A percentile compares a stretch with the other conserved stretches of the same genome.
These are phyloP conservation scores for Exophiala xenobiotica DNA, from an alignment of 2,329 filamentous ascomycete genomes.

Conservation along the genomic window DNA sequence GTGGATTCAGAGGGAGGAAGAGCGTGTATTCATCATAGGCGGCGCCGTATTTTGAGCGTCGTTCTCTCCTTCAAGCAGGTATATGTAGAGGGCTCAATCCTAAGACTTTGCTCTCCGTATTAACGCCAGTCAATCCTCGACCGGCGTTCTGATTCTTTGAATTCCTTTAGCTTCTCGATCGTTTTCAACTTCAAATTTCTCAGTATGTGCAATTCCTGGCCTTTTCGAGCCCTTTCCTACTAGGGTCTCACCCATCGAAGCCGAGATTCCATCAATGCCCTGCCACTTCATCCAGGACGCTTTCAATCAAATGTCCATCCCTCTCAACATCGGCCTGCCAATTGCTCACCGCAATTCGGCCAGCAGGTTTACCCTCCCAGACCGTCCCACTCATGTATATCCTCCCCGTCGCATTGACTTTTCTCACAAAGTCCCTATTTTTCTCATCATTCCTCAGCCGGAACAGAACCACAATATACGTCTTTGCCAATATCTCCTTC, in stretches of 20 bases:
- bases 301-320: slow-evolving; percentile 65
- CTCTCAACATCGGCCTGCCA: slow-evolving; percentile 72
- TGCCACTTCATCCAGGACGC: slow-evolving; percentile 57
- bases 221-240: no score
- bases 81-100: no score
- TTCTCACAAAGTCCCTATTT: slow-evolving; percentile 66
- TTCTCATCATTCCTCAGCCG: slow-evolving; percentile 63
- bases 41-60: slow-evolving; percentile 72
- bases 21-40: slow-evolving; percentile 92
- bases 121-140: no score
- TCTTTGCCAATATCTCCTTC: slow-evolving; percentile 49
- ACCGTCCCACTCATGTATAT: slow-evolving; percentile 81
- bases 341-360: slow-evolving; percentile 80
- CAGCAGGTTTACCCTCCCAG: slow-evolving; percentile 73
- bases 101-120: no score
- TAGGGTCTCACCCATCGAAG: no score
- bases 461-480: slow-evolving; percentile 75
- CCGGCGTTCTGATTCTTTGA: no score
- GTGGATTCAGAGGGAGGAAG: slow-evolving; percentile 89
- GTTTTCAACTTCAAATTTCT: no score
- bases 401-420: slow-evolving; percentile 69
- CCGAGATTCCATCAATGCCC: not conserved
- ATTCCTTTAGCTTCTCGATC: no score
- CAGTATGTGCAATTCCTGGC: no score
- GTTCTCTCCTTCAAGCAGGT: not conserved